Base-by-base conservation (phyloP, 169 alveolate genomes). In the Eimeria maxima region DNA sequence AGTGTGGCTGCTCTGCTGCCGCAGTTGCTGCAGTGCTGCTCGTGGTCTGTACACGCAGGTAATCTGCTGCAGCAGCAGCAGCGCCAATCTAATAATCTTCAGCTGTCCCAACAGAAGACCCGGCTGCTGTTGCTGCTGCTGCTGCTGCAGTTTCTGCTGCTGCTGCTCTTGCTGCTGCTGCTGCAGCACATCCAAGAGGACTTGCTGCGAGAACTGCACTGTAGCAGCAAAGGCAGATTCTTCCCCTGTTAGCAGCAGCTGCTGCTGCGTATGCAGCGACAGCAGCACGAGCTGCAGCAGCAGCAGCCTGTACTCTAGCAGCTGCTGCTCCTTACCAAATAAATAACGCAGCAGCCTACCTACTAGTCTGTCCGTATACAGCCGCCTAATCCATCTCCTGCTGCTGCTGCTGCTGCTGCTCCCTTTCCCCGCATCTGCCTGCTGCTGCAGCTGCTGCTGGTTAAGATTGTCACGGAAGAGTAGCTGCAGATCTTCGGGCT, bases 11-110 rank as follows among this genome's bases (percentile, higher is more conserved):
- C 94, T 65, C 53, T 88, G 78, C 91, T 76, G 88, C 94, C 57
- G 60, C 53, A 76, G 69, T 67, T 76, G 88, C 93, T 84, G 78
- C 93, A 84, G 93, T 24, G 69, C 71, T 7, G 63, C 90, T 24
- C 73, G 80, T 33, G 93, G 87, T 81, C 96, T 16, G 63, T 38
- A n/a, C 44, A 78, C 38, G 80, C 93, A 55, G n/a, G 78, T 44
- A 1, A 69, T 93, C 93, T 93, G 96, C 96, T 93, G 96, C 76
- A 93, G 96, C 78, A 93, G 93, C 87, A 93, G 93, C 71, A 93
- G 78, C n/a, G 88, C 96, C 57, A 93, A 69, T 11, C 96, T 90
- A 24, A 93, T 33, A 33, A 67, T n/a, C 42, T 93, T 93, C 67
- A 81, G 78, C 71, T 93, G 83, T 13, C 96, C 96, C 74, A 93